A percentile compares a stretch with the other conserved stretches of the same genome.
These are phyloP conservation scores for Globisporangium megalacanthum DNA, from an alignment of 352 stramenopile species.

Conservation along the genomic window DNA sequence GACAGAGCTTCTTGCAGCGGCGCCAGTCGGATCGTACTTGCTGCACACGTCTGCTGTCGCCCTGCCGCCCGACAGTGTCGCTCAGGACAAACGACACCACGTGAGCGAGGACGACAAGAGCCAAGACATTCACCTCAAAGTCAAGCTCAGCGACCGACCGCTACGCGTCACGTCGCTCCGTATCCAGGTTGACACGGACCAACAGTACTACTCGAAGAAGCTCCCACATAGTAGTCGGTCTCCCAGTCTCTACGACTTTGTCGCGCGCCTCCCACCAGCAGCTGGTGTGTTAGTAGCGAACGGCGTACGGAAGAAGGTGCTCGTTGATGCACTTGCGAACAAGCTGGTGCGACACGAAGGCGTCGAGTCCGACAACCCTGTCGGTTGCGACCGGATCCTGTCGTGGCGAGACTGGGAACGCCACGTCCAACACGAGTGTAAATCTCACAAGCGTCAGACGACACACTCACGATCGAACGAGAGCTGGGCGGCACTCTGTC, in stretches of 20 bases:
- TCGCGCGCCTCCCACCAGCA: slow-evolving; percentile 31
- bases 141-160: slow-evolving; percentile 36
- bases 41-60: slow-evolving; percentile 19
- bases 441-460: background rate
- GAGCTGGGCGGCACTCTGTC: slow-evolving; percentile 32
- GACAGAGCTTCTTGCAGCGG: slow-evolving; percentile 18
- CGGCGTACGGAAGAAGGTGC: slow-evolving; percentile 27
- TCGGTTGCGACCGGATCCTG: slow-evolving; percentile 9
- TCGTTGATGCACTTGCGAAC: slow-evolving; percentile 11
- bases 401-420: slow-evolving; percentile 27
- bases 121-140: slow-evolving; percentile 25
- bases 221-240: slow-evolving; percentile 16
- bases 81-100: background rate
- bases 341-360: slow-evolving; percentile 15
- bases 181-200: slow-evolving; percentile 25
- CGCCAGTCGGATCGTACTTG: slow-evolving; percentile 39
- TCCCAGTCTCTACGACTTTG: slow-evolving; percentile 41
- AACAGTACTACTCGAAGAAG: slow-evolving; percentile 33
- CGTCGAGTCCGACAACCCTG: background rate
- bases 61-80: background rate
- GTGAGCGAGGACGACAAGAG: background rate
- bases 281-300: slow-evolving; percentile 27
- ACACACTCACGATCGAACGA: slow-evolving; percentile 18
- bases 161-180: slow-evolving; percentile 32
- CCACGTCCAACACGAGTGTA: slow-evolving; percentile 14